Evolutionary conservation across 345 rosid genomes (phyloP).

Genomic region (Eucalyptus regnans): DNA sequence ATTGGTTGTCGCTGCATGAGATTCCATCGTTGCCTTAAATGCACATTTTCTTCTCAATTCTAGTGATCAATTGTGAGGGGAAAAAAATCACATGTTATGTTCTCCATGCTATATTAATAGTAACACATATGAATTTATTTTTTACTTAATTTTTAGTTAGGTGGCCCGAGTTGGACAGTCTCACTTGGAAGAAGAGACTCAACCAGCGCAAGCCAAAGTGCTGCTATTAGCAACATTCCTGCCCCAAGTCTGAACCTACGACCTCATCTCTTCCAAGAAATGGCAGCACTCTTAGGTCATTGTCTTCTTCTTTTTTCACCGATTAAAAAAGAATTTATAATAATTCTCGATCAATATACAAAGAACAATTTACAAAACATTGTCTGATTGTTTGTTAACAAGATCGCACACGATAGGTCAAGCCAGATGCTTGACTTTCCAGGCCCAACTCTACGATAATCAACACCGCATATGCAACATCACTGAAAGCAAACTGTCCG

Average conservation of each 20-base stretch:
- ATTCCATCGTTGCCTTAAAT: constrained; percentile 5
- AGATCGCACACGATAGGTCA: constrained; percentile 38
- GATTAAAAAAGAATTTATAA: neutral
- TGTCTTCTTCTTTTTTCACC: too few relatives aligned
- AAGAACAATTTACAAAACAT: neutral
- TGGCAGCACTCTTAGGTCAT: constrained; percentile 43
- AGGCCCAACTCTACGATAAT: constrained; percentile 31
- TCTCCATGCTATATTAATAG: neutral
- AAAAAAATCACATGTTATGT: neutral
- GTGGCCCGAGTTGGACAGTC: constrained; percentile 34
- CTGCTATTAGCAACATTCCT: constrained; percentile 22
- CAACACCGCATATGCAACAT: constrained; percentile 14
- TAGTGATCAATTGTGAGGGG: neutral
- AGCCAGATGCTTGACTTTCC: constrained; percentile 36
- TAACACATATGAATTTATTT: neutral
- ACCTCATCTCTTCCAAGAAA: constrained; percentile 25
- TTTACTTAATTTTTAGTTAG: constrained; percentile 17
- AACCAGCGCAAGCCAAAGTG: constrained; percentile 21
- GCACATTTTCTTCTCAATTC: neutral
- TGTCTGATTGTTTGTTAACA: neutral
- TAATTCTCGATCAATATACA: neutral
- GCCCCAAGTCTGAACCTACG: constrained; percentile 16
- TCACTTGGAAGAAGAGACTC: constrained; percentile 49
- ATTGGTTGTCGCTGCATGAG: constrained; percentile 8
- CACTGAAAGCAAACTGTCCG: constrained; percentile 18